Base-by-base conservation (phyloP, 306 rosid genomes). In the Trichosanthes cucumerina region DNA sequence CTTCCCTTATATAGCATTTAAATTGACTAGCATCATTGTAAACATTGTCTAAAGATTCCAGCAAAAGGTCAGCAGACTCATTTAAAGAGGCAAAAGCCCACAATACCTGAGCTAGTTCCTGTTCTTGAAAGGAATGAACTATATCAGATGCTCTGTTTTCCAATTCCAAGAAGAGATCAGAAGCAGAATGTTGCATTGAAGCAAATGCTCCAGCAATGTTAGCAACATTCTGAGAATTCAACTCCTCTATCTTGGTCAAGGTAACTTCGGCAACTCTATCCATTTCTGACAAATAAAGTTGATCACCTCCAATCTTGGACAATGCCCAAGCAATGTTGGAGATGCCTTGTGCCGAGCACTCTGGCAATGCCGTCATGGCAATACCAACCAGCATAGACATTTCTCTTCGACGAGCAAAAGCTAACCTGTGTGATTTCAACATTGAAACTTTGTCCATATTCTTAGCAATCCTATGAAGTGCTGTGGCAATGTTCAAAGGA, bases 241-340 rank as follows among this genome's bases (percentile, higher is more conserved):
- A 89, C 79, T 91, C 96, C 78, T 76, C 85, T 54, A 88, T 92
- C 81, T 91, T 92, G 85, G 90, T 82, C 74, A 89, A 41, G 36
- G 97, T 94, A 77, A 95, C 91, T 87, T 95, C 97, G 8, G 90
- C 96, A 81, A 95, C 88, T 80, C 98, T 86, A 79, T 95, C 98
- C 97, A 95, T 92, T 83, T 95, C 97, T 18, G 98, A 95, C 83
- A 86, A 60, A 85, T 89, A 95, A 83, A 92, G 91, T 74, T 92
- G 87, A 76, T 95, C 90, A 13, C 97, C 97, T 12, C 98, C 98
- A 69, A 92, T 91, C 87, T 92, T 95, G 79, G 98, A 91, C 88
- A 92, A 79, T 9, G 96, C 97, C 98, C 98, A 89, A 0, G 97
- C 82, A 63, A 95, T 88, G 78, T 95, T 92, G 26, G 98, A 92